Evolutionary conservation across 495 filamentous ascomycete species (phyloP).

Genomic region (Podospora fimiseda): DNA sequence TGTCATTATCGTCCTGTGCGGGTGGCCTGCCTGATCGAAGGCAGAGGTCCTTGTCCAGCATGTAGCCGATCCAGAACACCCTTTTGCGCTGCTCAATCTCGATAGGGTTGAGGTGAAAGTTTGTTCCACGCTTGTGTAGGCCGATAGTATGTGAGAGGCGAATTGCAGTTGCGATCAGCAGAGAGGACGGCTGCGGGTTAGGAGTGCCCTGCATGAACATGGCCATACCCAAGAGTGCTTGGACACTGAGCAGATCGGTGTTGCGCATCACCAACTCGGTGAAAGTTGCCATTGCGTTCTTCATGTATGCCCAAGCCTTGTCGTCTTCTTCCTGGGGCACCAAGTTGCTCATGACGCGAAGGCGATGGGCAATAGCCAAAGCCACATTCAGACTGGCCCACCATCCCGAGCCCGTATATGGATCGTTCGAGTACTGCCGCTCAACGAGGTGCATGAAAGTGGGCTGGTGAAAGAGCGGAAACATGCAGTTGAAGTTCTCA

Average conservation of each 20-base stretch:
- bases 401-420: conserved; percentile 96
- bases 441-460: conserved; percentile 97
- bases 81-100: conserved; percentile 94
- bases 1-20: conserved; percentile 94
- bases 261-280: conserved; percentile 92
- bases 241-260: conserved; percentile 93
- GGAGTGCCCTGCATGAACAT: conserved; percentile 95
- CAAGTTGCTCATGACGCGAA: conserved; percentile 93
- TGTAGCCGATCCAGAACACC: conserved; percentile 97
- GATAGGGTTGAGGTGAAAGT: conserved; percentile 81
- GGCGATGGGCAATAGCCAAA: conserved; percentile 80
- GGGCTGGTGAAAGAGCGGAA: conserved; percentile 93
- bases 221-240: conserved; percentile 91
- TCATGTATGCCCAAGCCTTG: conserved; percentile 90
- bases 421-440: conserved; percentile 82
- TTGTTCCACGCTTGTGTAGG: conserved; percentile 84
- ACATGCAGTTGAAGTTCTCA: conserved; percentile 97
- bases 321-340: conserved; percentile 84
- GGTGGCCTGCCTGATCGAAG: conserved; percentile 87
- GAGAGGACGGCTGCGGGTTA: conserved; percentile 91
- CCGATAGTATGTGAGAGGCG: conserved; percentile 90
- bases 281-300: conserved; percentile 90
- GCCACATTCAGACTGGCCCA: conserved; percentile 96
- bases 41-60: conserved; percentile 93
- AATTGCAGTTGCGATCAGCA: conserved; percentile 89